Base-by-base conservation (phyloP, 768 basidiomycete species). In the Pleurotus salmoneostramineus region DNA sequence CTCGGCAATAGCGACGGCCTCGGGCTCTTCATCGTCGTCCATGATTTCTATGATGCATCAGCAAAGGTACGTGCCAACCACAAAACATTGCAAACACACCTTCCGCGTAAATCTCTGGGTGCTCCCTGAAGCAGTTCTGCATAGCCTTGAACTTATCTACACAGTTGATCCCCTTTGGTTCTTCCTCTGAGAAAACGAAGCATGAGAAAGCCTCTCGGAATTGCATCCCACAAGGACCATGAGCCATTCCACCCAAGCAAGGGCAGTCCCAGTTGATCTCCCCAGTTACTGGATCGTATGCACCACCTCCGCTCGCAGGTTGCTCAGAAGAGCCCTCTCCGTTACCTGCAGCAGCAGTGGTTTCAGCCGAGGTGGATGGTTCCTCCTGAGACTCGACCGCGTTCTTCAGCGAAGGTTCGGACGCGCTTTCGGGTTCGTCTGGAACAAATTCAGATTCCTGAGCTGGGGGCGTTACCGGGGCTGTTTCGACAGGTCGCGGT, bases 191-290 rank as follows among this genome's bases (percentile, higher is more conserved):
- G 72, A 83, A 87, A 5, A 99, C 86, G 64, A 99, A 99, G 74
- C 97, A 99, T 36, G 93, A 93, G 74, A 99, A 99, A 0, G 97
- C 96, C 61, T 88, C 91, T 61, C 88, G 87, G 78, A 99, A 99
- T 63, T 98, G 82, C 60, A 81, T 79, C 6, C 97, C 97, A 66
- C 97, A 99, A 7, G 95, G 94, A 5, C 97, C 96, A 67, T 98
- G 81, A 7, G 96, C 96, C 97, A 99, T 98, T 50, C 97, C 97
- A 34, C 97, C 97, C 6, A 99, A 84, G 71, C 97, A 98, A 1
- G 97, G 94, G 71, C 97, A 99, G 69, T 98, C 97, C 97, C 97
- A 99, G 76, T 99, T 99, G 66, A 99, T 98, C 81, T 98, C 95
- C 45, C 97, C 97, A 1, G 97, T 99, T 61, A 85, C 94, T 15